Evolutionary conservation across 768 basidiomycete genomes (phyloP).

Genomic region (Termitomyces sp.): DNA sequence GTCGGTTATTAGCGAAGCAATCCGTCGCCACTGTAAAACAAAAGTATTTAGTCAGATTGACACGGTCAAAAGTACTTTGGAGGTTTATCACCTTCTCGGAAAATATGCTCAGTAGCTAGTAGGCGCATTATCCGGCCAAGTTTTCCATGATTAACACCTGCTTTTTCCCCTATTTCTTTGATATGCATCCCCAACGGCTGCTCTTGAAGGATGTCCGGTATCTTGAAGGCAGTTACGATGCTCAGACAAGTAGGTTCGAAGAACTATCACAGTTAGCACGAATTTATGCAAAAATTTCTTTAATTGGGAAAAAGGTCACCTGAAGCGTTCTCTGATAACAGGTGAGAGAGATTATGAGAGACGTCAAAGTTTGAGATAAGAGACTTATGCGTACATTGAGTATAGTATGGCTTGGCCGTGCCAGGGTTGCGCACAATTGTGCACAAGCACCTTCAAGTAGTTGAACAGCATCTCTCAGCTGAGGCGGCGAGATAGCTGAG

Average conservation of each 20-base stretch:
- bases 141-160: no score
- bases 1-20: slow-evolving; percentile 20
- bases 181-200: slow-evolving; percentile 27
- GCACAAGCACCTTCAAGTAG: slow-evolving; percentile 24
- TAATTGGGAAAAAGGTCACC: neutral
- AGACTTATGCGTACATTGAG: slow-evolving; percentile 16
- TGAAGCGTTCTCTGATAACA: neutral
- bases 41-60: no score
- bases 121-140: no score
- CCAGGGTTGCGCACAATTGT: slow-evolving; percentile 20
- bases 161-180: no score
- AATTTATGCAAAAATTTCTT: neutral
- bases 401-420: slow-evolving; percentile 19
- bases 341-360: no score
- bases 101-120: no score
- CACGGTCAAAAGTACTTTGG: no score
- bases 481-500: no score
- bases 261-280: slow-evolving; percentile 23
- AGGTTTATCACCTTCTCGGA: no score
- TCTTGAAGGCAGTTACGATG: slow-evolving; percentile 29
- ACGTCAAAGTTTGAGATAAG: no score
- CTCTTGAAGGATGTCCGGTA: slow-evolving; percentile 33
- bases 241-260: slow-evolving; percentile 30
- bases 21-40: slow-evolving; percentile 10
- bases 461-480: slow-evolving; percentile 21